Percentiles rank a stretch among this genome's conserved stretches.
phyloP scores from a whole-genome alignment of 192 early-diverging fungal genomes.

The Coemansia sp. region DNA sequence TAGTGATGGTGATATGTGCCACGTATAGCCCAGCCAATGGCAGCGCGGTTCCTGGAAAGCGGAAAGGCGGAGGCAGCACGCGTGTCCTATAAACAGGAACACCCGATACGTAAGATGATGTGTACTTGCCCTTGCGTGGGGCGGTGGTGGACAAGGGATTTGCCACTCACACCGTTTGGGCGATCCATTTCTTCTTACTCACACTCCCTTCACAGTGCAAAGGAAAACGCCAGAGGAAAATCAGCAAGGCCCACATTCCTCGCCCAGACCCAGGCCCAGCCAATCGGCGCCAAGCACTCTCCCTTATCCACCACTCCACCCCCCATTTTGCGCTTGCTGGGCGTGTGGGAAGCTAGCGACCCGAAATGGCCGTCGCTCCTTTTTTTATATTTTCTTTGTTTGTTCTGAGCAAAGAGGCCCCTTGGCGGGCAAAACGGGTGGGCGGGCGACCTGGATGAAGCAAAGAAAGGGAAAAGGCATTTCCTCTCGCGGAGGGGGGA shows the following conservation, averaged over 20 bases:
- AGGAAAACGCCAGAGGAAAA: neutral
- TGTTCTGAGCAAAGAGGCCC: neutral
- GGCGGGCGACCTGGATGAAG: neutral
- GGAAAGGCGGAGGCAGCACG: neutral
- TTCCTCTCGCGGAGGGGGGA: neutral
- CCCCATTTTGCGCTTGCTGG: neutral
- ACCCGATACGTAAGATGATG: neutral
- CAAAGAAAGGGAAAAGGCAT: no score
- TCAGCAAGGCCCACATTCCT: neutral
- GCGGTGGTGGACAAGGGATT: neutral
- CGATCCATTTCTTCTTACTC: neutral
- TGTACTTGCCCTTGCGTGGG: neutral
- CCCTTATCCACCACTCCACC: neutral
- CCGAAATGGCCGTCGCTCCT: neutral
- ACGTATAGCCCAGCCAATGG: neutral
- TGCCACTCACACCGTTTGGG: neutral
- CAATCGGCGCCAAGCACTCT: neutral
- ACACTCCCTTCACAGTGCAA: neutral
- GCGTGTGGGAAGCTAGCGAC: conserved; percentile 1
- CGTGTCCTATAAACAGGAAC: neutral
- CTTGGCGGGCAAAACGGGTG: neutral
- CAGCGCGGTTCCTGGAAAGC: neutral
- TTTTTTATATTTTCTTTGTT: neutral
- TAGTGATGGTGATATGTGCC: no score
- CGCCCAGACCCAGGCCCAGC: no score